Base-by-base conservation (phyloP, 208 protist species). In the Porcisia deanei region DNA sequence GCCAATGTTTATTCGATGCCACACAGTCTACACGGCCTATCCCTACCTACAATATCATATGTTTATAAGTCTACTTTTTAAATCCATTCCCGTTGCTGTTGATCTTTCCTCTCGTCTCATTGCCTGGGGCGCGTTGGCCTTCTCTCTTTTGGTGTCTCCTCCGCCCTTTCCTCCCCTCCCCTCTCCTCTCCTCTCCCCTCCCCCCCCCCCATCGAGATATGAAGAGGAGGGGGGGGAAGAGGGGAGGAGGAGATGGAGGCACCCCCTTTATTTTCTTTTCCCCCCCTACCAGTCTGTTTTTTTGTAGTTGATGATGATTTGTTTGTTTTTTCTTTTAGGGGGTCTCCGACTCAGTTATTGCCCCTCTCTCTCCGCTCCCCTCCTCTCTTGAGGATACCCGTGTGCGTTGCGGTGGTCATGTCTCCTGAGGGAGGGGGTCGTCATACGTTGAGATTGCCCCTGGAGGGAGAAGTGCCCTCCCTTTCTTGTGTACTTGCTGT, bases 41-140 rank as follows among this genome's bases (percentile, higher is more conserved):
- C 20, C 22, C 22, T 30, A 37, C 47, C 43, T 41, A 8, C 66
- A 39, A 57, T 9, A 30, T 25, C 61, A 34, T 71, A 76, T 76
- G 71, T 81, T 60, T 73, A 76, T 76, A 73, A 49, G 65, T 34
- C 37, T 30, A 25, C 45, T 70, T 70, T 34, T 37, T 55, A 3
- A 5, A 30, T 60, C 20, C 25, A 5, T 60, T 22, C 25, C 14
- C 14, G 57, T 71, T 71, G 37, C n/a, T 30, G 18, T 63, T 9
- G 59, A 37, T 9, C 7, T 14, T 8, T 65, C 6, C 0, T n/a
- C 39, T 20, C 22, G 14, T n/a, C 63, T 49, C 37, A 52, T 30
- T 34, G 7, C 22, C 18, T 37, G 25, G 39, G 14, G 14, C 63
- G 22, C 10, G 37, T 49, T 25, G 41, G 7, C 12, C 47, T 47